Conservation (phyloP, 345 rosid species). For the Mercurialis annua region DNA sequence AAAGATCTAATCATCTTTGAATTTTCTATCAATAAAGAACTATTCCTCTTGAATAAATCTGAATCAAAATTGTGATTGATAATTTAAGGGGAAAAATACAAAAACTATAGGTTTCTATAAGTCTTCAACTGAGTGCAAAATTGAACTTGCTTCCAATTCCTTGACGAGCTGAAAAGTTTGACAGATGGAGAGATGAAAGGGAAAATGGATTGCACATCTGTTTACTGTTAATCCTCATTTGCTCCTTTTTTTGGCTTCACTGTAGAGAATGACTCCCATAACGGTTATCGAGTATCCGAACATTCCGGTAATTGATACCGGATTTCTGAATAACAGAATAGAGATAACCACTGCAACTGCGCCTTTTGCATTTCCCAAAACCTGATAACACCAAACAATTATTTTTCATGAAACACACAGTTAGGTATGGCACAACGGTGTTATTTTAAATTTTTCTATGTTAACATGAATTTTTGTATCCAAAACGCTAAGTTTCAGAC, state of each 20-base stretch:
- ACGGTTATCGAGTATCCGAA: constrained; percentile 41
- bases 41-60: too few relatives aligned
- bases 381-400: constrained; percentile 23
- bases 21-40: too few relatives aligned
- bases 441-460: too few relatives aligned
- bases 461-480: too few relatives aligned
- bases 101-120: too few relatives aligned
- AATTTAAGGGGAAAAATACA: too few relatives aligned
- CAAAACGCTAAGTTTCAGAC: too few relatives aligned
- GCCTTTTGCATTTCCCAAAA: constrained; percentile 45
- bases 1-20: too few relatives aligned
- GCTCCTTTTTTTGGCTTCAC: constrained; percentile 41
- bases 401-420: too few relatives aligned
- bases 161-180: background rate
- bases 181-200: background rate
- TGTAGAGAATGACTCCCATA: constrained; percentile 39
- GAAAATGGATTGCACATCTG: background rate
- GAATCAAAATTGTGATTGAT: too few relatives aligned
- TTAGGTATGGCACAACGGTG: too few relatives aligned
- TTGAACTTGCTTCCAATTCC: background rate
- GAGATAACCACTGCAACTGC: constrained; percentile 43
- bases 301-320: constrained; percentile 45
- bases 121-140: background rate
- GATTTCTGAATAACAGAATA: constrained; percentile 39
- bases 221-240: constrained; percentile 11